Evolutionary conservation across 2,329 filamentous ascomycete species (phyloP), one percentile per base, ranked within the genome.

Genomic region (Colletotrichum trifolii): DNA sequence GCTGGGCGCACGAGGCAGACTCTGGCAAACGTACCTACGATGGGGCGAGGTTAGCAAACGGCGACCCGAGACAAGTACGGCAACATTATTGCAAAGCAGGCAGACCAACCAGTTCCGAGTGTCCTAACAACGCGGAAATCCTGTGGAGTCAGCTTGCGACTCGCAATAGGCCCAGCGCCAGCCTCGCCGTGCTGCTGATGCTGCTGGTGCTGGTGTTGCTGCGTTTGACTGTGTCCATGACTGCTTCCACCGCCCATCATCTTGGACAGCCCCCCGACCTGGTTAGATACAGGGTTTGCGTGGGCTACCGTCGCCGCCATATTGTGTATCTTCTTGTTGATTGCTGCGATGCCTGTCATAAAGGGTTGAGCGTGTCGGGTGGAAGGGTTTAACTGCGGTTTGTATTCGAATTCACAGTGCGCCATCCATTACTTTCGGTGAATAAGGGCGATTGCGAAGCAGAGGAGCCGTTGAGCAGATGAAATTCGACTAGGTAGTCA

Each of bases 41-140:
- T 13, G 60, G 43, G 47, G 63, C 25, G 49, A 48, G 11, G 36
- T 66, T 46, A 67, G 53, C 53, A 69, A 58, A 53, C 47, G 35
- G 59, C 42, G 45, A 48, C 42, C 56, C 54, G 60, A 40, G 50
- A 46, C 43, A 43, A 54, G 43, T 25, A 43, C 38, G 34, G 54
- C 47, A 59, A n/a, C 55, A 54, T 60, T 47, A 40, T 34, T 47
- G 48, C 62, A 49, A 8, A 40, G 48, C 5, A 49, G 15, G 17
- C 42, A 53, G 53, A 75, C 80, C 70, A 79, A 90, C 90, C 91
- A 45, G 91, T 94, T 68, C 90, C 92, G 68, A 95, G 80, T 11
- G 92, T 94, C 76, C 91, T 89, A 69, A 94, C 84, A 54, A 92
- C 83, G 66, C 87, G 83, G 74, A 94, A 94, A 79, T 94, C 90